These are phyloP conservation scores for Aspergillus fumigatus DNA, from an alignment of 2,329 filamentous ascomycete species.

Conservation along the genomic window DNA sequence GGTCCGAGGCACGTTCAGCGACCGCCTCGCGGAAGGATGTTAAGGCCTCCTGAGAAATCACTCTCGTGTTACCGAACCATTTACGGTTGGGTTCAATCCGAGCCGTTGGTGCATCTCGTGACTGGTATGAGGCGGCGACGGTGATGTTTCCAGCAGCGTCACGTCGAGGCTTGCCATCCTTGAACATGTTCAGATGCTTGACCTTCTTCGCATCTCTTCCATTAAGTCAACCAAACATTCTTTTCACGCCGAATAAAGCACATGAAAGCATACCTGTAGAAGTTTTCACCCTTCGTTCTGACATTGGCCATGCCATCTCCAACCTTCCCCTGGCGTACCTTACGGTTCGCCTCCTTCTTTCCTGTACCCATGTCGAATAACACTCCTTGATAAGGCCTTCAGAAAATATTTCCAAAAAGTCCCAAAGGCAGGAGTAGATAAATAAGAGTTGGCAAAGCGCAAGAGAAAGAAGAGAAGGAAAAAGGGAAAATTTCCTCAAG, in stretches of 20 bases:
- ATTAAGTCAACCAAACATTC: slow-evolving; percentile 7
- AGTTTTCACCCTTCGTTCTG: slow-evolving; percentile 94
- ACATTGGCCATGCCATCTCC: slow-evolving; percentile 88
- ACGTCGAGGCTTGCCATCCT: slow-evolving; percentile 75
- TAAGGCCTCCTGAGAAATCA: slow-evolving; percentile 84
- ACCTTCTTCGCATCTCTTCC: slow-evolving; percentile 72
- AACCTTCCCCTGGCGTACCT: slow-evolving; percentile 77
- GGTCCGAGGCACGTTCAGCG: slow-evolving; percentile 82
- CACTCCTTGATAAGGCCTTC: slow-evolving; percentile 14
- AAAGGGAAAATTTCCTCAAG: slow-evolving; percentile 8
- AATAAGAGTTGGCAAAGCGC: slow-evolving; percentile 28
- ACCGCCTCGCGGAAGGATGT: slow-evolving; percentile 86
- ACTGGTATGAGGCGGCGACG: slow-evolving; percentile 79
- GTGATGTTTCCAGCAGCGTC: slow-evolving; percentile 81
- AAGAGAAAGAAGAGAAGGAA: slow-evolving; percentile 26
- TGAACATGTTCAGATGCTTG: slow-evolving; percentile 84
- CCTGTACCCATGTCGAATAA: slow-evolving; percentile 68
- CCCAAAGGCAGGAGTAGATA: slow-evolving; percentile 25
- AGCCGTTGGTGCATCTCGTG: slow-evolving; percentile 72
- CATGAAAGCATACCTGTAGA: slow-evolving; percentile 69
- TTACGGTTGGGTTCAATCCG: slow-evolving; percentile 93
- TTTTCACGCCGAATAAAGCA: not conserved
- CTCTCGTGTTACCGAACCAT: slow-evolving; percentile 94
- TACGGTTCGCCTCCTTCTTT: slow-evolving; percentile 86
- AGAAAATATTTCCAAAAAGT: slow-evolving; percentile 23